These are phyloP conservation scores for Akanthomyces lecanii DNA, from an alignment of 2,329 filamentous ascomycete genomes.

Conservation along the genomic window DNA sequence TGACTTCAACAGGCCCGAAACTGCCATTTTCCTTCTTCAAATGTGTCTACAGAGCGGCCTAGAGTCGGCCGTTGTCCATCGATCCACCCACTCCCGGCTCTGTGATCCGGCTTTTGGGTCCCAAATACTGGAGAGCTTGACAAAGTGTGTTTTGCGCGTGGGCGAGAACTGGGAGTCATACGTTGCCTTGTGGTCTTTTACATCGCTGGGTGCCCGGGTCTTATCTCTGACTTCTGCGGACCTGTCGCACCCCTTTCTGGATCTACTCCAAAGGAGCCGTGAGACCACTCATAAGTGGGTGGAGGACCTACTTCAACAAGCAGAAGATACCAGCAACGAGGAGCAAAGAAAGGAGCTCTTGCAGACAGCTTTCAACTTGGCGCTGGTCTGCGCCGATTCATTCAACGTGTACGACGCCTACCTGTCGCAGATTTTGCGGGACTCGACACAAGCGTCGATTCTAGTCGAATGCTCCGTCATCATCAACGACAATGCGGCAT, in stretches of 20 bases:
- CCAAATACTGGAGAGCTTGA: not conserved
- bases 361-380: not conserved
- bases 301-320: not conserved
- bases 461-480: not conserved
- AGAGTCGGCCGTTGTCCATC: not conserved
- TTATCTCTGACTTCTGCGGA: not conserved
- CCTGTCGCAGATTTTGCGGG: not conserved
- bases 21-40: slow-evolving; percentile 45
- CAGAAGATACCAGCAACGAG: not conserved
- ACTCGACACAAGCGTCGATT: not conserved
- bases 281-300: not conserved
- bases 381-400: not conserved
- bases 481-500: not conserved
- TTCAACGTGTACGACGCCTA: not conserved
- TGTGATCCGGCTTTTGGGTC: slow-evolving; percentile 29
- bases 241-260: not conserved
- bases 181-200: not conserved
- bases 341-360: not conserved
- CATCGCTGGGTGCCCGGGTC: not conserved
- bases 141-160: not conserved
- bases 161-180: not conserved
- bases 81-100: slow-evolving; percentile 35
- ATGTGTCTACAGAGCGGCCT: slow-evolving; percentile 45
- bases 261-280: not conserved
- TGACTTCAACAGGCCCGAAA: slow-evolving; percentile 47